Evolutionary conservation across 768 basidiomycete species (phyloP).

Genomic region (Roridomyces roridus): DNA sequence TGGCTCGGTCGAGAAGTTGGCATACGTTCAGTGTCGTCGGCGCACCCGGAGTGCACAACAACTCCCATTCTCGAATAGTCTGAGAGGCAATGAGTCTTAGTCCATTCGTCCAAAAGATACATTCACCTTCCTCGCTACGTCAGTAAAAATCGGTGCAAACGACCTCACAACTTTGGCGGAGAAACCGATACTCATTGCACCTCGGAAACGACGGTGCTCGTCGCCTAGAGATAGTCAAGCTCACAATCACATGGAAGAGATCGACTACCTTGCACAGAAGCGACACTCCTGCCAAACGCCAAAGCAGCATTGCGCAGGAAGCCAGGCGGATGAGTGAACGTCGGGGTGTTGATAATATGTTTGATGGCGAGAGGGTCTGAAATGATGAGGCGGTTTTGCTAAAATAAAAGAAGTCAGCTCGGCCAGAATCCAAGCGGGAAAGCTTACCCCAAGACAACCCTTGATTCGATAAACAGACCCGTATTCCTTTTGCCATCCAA

Average conservation of each 20-base stretch:
- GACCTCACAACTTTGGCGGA: conserved; percentile 1
- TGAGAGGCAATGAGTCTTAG: not conserved
- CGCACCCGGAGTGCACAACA: not conserved
- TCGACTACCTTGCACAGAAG: conserved; percentile 7
- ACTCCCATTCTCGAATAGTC: conserved; percentile 12
- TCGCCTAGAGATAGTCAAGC: not conserved
- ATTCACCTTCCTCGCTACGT: conserved; percentile 7
- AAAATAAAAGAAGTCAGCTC: not conserved
- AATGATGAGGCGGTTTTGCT: conserved; percentile 12
- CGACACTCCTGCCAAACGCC: conserved; percentile 10
- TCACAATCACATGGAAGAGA: not conserved
- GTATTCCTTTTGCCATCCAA: conserved; percentile 10
- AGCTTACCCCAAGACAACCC: conserved; percentile 2
- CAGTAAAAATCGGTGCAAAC: conserved; percentile 1
- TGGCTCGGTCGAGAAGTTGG: conserved; percentile 7
- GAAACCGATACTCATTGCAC: conserved; percentile 15
- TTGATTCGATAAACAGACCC: conserved; percentile 16
- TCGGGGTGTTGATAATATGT: conserved; percentile 4
- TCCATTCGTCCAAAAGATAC: not conserved
- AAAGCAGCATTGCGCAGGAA: conserved; percentile 6
- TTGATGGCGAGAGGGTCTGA: conserved; percentile 14
- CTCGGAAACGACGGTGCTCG: conserved; percentile 11
- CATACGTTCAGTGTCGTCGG: conserved; percentile 6
- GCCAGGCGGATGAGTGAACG: not conserved
- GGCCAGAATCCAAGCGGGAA: not conserved